phyloP scores from a whole-genome alignment of 768 basidiomycete species.

The Amylocystis lapponica region DNA sequence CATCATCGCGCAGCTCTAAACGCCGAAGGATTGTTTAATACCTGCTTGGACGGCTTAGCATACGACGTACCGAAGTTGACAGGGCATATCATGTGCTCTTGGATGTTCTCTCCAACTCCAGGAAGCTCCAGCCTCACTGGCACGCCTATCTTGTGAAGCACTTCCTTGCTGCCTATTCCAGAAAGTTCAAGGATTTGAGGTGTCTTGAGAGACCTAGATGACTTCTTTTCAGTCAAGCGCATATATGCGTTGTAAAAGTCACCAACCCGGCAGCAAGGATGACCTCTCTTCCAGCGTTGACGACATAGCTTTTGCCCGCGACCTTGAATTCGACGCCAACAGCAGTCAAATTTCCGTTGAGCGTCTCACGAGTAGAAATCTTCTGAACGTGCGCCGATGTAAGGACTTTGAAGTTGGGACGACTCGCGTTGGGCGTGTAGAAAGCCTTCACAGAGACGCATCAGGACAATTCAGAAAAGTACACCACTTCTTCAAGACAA shows the following conservation, averaged over 20 bases:
- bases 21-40: too few relatives aligned
- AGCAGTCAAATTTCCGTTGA: constrained; percentile 27
- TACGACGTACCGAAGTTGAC: constrained; percentile 22
- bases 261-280: constrained; percentile 25
- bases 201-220: constrained; percentile 10
- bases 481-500: background rate
- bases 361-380: constrained; percentile 12
- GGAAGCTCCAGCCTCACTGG: constrained; percentile 33
- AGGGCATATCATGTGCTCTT: constrained; percentile 37
- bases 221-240: background rate
- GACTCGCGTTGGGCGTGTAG: constrained; percentile 17
- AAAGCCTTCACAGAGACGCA: constrained; percentile 13
- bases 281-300: constrained; percentile 43
- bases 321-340: constrained; percentile 42
- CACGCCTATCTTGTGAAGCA: constrained; percentile 37
- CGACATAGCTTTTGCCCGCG: constrained; percentile 24
- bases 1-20: constrained; percentile 28
- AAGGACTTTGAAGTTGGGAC: constrained; percentile 26
- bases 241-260: background rate
- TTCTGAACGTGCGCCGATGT: constrained; percentile 23
- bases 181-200: constrained; percentile 52
- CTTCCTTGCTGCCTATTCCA: constrained; percentile 43
- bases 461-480: constrained; percentile 1
- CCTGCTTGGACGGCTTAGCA: too few relatives aligned
- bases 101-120: constrained; percentile 50